Conservation (phyloP, 192 early-diverging fungal genomes). For the Coemansia sp. region DNA sequence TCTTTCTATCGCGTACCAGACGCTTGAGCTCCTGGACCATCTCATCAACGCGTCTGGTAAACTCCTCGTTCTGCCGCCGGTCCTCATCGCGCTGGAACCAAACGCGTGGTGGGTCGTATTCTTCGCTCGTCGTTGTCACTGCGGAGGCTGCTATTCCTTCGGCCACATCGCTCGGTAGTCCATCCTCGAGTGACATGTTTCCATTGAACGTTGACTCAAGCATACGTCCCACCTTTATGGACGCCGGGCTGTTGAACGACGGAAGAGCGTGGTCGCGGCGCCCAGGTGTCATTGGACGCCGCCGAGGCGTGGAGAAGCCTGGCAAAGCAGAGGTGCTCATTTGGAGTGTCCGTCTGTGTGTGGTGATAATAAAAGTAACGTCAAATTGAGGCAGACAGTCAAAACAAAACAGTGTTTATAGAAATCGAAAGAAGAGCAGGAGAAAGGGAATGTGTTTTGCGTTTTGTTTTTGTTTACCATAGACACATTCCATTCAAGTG, state of each 20-base stretch:
- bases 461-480: not conserved
- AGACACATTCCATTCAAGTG: not conserved
- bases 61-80: conserved; percentile 41
- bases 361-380: not conserved
- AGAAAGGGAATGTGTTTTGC: not conserved
- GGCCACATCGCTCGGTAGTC: conserved; percentile 27
- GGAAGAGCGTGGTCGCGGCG: conserved; percentile 48
- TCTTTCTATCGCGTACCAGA: conserved; percentile 37
- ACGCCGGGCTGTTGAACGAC: conserved; percentile 47
- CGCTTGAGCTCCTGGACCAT: conserved; percentile 50
- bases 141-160: conserved; percentile 27
- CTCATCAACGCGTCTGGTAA: conserved; percentile 41
- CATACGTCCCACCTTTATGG: conserved; percentile 32
- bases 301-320: conserved; percentile 41
- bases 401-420: not conserved
- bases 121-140: conserved; percentile 26
- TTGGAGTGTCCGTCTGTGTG: not conserved
- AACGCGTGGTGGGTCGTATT: conserved; percentile 52
- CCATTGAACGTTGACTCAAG: conserved; percentile 31
- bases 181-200: conserved; percentile 20
- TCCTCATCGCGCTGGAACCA: conserved; percentile 54
- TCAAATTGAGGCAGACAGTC: not conserved
- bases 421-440: not conserved
- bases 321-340: conserved; percentile 3
- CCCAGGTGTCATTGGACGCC: conserved; percentile 49